A percentile compares a stretch with the other conserved stretches of the same genome.
Conservation (phyloP, 805 yeast species). For the Naumovozyma dairenensis region DNA sequence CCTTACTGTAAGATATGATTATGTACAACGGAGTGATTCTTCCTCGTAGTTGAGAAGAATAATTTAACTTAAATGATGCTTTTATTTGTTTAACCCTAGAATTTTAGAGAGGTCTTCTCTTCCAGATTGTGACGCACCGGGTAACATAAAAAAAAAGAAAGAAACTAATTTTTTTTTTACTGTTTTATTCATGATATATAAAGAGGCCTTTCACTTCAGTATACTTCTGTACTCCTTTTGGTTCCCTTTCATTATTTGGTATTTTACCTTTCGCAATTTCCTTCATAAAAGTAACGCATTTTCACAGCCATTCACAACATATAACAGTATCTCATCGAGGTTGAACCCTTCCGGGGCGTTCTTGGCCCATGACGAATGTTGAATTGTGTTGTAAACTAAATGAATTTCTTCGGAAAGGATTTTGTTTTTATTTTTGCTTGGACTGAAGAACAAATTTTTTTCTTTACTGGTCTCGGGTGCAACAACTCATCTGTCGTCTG, state of each 20-base stretch:
- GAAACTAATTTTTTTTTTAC: neutral
- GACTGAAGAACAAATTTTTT: constrained; percentile 48
- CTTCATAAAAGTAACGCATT: constrained; percentile 42
- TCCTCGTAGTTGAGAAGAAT: too few relatives aligned
- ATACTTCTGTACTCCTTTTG: too few relatives aligned
- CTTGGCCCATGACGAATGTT: constrained; percentile 61
- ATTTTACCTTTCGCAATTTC: neutral
- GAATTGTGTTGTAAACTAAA: constrained; percentile 35
- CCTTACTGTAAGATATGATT: too few relatives aligned
- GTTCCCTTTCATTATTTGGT: too few relatives aligned
- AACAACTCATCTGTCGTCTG: constrained; percentile 47
- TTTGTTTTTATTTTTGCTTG: constrained; percentile 28
- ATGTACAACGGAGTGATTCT: too few relatives aligned
- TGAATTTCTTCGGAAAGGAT: constrained; percentile 7
- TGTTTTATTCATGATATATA: too few relatives aligned
- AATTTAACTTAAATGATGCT: too few relatives aligned
- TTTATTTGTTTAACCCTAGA: too few relatives aligned
- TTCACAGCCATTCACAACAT: constrained; percentile 54
- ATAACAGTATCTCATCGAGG: constrained; percentile 59
- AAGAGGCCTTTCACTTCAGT: too few relatives aligned
- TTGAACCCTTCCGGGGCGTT: constrained; percentile 53
- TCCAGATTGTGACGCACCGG: too few relatives aligned
- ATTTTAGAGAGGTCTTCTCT: too few relatives aligned
- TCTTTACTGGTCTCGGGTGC: constrained; percentile 63
- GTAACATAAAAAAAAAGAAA: neutral